A percentile compares a stretch with the other conserved stretches of the same genome.
Conservation (phyloP, 345 rosid genomes). For the Camelina laxa region DNA sequence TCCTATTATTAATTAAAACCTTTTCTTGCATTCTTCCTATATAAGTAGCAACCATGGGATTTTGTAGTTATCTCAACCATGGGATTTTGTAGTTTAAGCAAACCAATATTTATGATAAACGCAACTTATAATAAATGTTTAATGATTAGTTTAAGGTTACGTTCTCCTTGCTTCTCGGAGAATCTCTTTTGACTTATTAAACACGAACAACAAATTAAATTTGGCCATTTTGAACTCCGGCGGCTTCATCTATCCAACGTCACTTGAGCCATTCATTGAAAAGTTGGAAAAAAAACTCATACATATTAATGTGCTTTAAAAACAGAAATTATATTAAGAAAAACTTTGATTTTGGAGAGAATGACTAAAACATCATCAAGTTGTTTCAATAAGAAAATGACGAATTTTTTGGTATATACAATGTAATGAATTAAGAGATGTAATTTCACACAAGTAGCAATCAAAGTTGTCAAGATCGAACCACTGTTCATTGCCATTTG, state of each 20-base stretch:
- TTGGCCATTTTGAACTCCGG: constrained; percentile 1
- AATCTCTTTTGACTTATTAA: constrained; percentile 16
- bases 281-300: too few species aligned
- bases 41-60: too few species aligned
- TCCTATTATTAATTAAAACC: background rate
- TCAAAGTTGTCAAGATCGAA: constrained; percentile 42
- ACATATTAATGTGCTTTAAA: background rate
- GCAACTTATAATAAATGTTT: background rate
- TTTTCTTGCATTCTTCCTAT: too few species aligned
- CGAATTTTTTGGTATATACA: constrained; percentile 6
- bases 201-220: constrained; percentile 12
- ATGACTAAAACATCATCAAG: background rate
- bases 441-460: constrained; percentile 31
- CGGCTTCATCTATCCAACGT: constrained; percentile 6
- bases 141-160: constrained; percentile 29
- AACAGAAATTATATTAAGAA: background rate
- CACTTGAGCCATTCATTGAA: background rate
- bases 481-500: constrained; percentile 30
- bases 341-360: background rate
- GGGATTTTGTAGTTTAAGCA: background rate
- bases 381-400: background rate
- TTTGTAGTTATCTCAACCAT: constrained; percentile 20
- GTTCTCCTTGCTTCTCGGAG: constrained; percentile 30
- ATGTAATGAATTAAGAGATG: constrained; percentile 5
- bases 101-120: constrained; percentile 9